These are phyloP conservation scores for Arxiozyma heterogenica DNA, from an alignment of 1,139 yeast species.

Conservation along the genomic window DNA sequence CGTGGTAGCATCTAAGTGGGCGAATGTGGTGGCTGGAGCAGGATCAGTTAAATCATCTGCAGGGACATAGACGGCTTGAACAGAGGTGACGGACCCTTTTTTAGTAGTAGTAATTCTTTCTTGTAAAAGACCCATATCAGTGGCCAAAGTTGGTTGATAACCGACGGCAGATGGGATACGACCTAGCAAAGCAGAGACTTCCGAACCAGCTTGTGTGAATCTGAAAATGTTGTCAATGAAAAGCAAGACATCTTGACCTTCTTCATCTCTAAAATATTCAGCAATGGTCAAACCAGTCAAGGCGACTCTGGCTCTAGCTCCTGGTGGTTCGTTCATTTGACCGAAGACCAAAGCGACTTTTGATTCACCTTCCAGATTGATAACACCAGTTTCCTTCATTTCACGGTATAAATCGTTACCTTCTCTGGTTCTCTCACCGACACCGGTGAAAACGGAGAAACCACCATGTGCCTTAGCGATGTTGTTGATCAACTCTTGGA, in stretches of 20 bases:
- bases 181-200: conserved; percentile 98
- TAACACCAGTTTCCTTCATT: conserved; percentile 99
- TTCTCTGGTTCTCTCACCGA: conserved; percentile 99
- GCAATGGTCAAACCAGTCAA: conserved; percentile 99
- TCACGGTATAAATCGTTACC: conserved; percentile 99
- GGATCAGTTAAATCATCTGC: conserved; percentile 99
- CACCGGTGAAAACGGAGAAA: conserved; percentile 99
- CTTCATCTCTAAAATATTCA: conserved; percentile 99
- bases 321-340: conserved; percentile 99
- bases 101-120: conserved; percentile 99
- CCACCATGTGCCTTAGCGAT: conserved; percentile 99
- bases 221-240: conserved; percentile 99
- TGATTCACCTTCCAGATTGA: conserved; percentile 98
- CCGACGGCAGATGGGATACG: conserved; percentile 99
- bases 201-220: conserved; percentile 99
- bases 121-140: conserved; percentile 99
- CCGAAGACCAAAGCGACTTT: conserved; percentile 99
- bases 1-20: conserved; percentile 99
- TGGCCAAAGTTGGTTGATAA: conserved; percentile 99
- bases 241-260: conserved; percentile 99
- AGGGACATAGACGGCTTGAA: conserved; percentile 99
- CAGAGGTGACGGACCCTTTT: conserved; percentile 99
- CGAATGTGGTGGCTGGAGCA: conserved; percentile 99
- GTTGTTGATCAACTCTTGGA: conserved; percentile 99
- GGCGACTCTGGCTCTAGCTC: conserved; percentile 99